phyloP scores from a whole-genome alignment of 805 yeast genomes.

The Candida methanosorbosa region DNA sequence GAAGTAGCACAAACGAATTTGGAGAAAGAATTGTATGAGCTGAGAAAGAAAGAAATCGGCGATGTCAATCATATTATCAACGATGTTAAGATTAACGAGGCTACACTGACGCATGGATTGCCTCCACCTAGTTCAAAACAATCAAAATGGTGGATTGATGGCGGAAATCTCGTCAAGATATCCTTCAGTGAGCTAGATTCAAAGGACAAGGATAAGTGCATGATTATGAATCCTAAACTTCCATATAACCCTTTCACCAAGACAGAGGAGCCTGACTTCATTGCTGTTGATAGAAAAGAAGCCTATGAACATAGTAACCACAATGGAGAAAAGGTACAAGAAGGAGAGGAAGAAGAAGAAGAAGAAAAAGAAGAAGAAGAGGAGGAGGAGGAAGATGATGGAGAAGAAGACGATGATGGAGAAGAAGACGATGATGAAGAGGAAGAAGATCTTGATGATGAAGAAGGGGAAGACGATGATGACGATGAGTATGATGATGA shows the following conservation, averaged over 20 bases:
- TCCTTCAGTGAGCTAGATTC: constrained; percentile 35
- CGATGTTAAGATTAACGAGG: constrained; percentile 16
- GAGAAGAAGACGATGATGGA: no score
- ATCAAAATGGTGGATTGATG: constrained; percentile 88
- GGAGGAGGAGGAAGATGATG: no score
- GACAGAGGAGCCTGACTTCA: constrained; percentile 44
- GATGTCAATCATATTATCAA: constrained; percentile 9
- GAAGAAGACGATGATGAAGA: no score
- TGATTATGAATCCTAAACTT: constrained; percentile 58
- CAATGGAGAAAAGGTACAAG: no score
- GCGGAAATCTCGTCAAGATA: constrained; percentile 69
- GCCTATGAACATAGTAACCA: no score
- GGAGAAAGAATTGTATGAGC: constrained; percentile 46
- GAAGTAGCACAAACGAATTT: constrained; percentile 41
- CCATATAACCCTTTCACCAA: constrained; percentile 67
- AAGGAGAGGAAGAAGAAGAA: no score
- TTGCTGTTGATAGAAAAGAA: no score
- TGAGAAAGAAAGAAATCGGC: constrained; percentile 36
- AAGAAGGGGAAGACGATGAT: no score
- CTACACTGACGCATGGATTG: constrained; percentile 30
- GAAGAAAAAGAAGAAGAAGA: no score
- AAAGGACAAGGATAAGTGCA: constrained; percentile 24
- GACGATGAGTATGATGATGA: no score
- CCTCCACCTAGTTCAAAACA: constrained; percentile 88
- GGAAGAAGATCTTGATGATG: no score